phyloP scores from a whole-genome alignment of 1,139 yeast species.

The Suhomyces anneliseae region DNA sequence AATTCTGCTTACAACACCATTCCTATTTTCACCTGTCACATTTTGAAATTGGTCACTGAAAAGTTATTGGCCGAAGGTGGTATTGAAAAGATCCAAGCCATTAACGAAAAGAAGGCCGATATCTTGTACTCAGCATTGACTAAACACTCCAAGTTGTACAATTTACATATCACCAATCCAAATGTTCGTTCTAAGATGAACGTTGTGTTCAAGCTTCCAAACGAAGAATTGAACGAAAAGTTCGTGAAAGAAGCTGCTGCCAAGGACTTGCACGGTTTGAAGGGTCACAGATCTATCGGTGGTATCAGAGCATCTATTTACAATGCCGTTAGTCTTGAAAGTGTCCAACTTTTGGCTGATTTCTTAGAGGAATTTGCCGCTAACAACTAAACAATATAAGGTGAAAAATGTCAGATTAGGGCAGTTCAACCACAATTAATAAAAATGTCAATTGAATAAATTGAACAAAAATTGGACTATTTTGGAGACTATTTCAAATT shows the following conservation, averaged over 20 bases:
- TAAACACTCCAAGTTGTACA: constrained; percentile 60
- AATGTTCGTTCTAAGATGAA: constrained; percentile 83
- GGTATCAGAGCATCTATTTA: constrained; percentile 94
- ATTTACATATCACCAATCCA: constrained; percentile 59
- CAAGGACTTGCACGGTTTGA: constrained; percentile 65
- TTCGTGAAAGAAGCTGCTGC: constrained; percentile 64
- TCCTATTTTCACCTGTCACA: constrained; percentile 87
- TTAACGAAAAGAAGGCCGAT: constrained; percentile 61
- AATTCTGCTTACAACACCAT: constrained; percentile 94
- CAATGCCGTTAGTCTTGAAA: constrained; percentile 73
- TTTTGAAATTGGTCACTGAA: constrained; percentile 75
- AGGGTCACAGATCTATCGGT: constrained; percentile 97
- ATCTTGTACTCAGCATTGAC: constrained; percentile 66
- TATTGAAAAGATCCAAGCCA: constrained; percentile 48
- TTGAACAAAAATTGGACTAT: no score
- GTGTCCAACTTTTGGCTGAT: constrained; percentile 59
- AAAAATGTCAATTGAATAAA: no score
- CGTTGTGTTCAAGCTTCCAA: constrained; percentile 79
- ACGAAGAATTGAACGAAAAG: constrained; percentile 58
- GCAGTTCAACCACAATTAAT: no score
- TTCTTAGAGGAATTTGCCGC: constrained; percentile 67
- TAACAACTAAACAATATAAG: constrained; percentile 17
- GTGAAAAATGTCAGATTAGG: not conserved
- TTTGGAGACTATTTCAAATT: no score
- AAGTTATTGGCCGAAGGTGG: constrained; percentile 64